A percentile compares a stretch with the other conserved stretches of the same genome.
Conservation (phyloP, 2,329 filamentous ascomycete genomes). For the Fragosphaeria purpurea region DNA sequence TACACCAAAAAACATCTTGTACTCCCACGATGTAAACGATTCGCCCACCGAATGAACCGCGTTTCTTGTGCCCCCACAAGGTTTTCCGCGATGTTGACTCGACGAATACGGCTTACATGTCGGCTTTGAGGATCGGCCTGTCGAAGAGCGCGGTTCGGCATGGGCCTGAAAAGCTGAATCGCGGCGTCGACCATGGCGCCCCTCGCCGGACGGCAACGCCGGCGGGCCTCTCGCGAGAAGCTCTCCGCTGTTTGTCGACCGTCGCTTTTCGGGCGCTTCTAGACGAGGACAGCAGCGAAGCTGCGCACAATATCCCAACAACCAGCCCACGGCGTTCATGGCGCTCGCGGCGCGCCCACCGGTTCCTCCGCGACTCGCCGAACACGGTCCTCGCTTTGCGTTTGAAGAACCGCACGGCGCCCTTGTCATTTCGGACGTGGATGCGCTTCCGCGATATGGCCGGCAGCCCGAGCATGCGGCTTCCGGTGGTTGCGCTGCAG, state of each 20-base stretch:
- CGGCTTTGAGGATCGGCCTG: conserved; percentile 15
- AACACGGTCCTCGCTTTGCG: conserved; percentile 11
- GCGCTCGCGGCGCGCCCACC: too few species aligned
- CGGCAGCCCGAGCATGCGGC: conserved; percentile 14
- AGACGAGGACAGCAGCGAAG: too few species aligned
- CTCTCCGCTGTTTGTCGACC: too few species aligned
- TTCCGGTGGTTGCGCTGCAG: conserved; percentile 18
- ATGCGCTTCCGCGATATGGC: conserved; percentile 12
- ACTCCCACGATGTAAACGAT: too few species aligned
- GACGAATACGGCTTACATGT: too few species aligned
- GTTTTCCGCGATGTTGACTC: too few species aligned
- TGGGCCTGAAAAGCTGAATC: neutral
- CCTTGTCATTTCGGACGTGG: conserved; percentile 12
- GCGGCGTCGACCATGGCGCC: neutral
- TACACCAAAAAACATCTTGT: too few species aligned
- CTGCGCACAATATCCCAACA: too few species aligned
- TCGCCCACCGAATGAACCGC: too few species aligned
- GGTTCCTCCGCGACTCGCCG: conserved; percentile 12
- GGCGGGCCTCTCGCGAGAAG: neutral
- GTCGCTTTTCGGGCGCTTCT: too few species aligned
- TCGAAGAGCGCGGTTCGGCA: conserved; percentile 10
- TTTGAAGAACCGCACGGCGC: conserved; percentile 5
- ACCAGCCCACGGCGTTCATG: too few species aligned
- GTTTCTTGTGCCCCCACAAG: too few species aligned
- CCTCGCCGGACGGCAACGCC: neutral